Evolutionary conservation across 1,284 basidiomycete species (phyloP).

Genomic region (Sporisorium iseilematis-ciliati): DNA sequence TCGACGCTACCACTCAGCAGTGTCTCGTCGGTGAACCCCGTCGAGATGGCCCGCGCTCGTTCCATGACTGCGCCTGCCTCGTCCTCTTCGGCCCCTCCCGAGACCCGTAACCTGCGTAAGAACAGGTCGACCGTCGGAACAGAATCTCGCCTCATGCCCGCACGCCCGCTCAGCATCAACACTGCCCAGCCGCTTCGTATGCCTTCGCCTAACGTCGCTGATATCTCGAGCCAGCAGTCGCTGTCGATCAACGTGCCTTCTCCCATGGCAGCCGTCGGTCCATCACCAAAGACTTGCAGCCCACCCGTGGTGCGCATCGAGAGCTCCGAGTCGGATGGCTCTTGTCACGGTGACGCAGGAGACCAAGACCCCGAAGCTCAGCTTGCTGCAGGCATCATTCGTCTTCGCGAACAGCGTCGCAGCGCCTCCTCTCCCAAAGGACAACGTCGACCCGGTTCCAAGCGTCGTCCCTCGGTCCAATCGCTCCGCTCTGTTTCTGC

Average conservation of each 20-base stretch:
- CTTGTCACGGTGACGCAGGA: slow-evolving; percentile 60
- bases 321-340: slow-evolving; percentile 59
- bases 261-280: slow-evolving; percentile 13
- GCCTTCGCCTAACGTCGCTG: slow-evolving; percentile 25
- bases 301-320: slow-evolving; percentile 41
- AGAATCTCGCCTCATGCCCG: slow-evolving; percentile 34
- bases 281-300: slow-evolving; percentile 22
- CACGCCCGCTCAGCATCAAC: slow-evolving; percentile 53
- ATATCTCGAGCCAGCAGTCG: slow-evolving; percentile 11
- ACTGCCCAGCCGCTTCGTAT: slow-evolving; percentile 51
- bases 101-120: slow-evolving; percentile 21
- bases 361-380: slow-evolving; percentile 61
- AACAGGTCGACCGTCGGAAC: slow-evolving; percentile 24
- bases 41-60: slow-evolving; percentile 31
- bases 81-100: slow-evolving; percentile 11
- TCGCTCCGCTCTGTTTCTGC: slow-evolving; percentile 3
- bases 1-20: slow-evolving; percentile 28
- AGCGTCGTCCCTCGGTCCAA: slow-evolving; percentile 10
- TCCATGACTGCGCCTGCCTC: slow-evolving; percentile 30
- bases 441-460: slow-evolving; percentile 14
- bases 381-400: slow-evolving; percentile 55
- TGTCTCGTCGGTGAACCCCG: slow-evolving; percentile 7
- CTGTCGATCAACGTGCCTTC: slow-evolving; percentile 11
- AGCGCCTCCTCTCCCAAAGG: slow-evolving; percentile 11
- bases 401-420: slow-evolving; percentile 37